Conservation (phyloP, 352 stramenopile genomes). For the Pilasporangium apinafurcum region DNA sequence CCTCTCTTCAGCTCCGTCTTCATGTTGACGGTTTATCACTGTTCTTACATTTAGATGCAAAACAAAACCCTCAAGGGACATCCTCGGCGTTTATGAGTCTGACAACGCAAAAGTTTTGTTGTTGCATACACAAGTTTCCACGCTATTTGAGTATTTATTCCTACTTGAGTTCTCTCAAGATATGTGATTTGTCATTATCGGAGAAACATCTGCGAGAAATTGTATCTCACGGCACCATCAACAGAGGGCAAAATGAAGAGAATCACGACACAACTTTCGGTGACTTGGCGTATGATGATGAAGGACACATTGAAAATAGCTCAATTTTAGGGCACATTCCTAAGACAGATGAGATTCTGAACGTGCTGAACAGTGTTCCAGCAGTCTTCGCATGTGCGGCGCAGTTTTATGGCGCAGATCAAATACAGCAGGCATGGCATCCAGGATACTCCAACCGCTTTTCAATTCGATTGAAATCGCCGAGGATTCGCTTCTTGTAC, state of each 20-base stretch:
- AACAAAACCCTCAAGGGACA: constrained; percentile 17
- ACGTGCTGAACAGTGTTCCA: constrained; percentile 39
- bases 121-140: constrained; percentile 62
- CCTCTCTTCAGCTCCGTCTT: constrained; percentile 68
- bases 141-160: constrained; percentile 65
- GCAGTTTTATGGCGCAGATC: constrained; percentile 68
- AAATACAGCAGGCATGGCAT: constrained; percentile 77
- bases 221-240: constrained; percentile 33
- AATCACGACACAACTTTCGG: constrained; percentile 7
- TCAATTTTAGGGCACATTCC: constrained; percentile 33
- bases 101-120: constrained; percentile 64
- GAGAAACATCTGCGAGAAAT: constrained; percentile 66
- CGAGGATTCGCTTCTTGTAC: constrained; percentile 76
- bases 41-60: constrained; percentile 51
- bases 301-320: background rate
- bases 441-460: constrained; percentile 74
- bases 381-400: constrained; percentile 74
- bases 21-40: constrained; percentile 63
- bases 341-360: constrained; percentile 48
- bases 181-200: constrained; percentile 52
- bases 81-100: constrained; percentile 53
- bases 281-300: constrained; percentile 1
- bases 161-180: constrained; percentile 68
- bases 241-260: background rate
- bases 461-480: constrained; percentile 66